Conservation (phyloP, 768 basidiomycete genomes). For the Myochromella boudieri region DNA sequence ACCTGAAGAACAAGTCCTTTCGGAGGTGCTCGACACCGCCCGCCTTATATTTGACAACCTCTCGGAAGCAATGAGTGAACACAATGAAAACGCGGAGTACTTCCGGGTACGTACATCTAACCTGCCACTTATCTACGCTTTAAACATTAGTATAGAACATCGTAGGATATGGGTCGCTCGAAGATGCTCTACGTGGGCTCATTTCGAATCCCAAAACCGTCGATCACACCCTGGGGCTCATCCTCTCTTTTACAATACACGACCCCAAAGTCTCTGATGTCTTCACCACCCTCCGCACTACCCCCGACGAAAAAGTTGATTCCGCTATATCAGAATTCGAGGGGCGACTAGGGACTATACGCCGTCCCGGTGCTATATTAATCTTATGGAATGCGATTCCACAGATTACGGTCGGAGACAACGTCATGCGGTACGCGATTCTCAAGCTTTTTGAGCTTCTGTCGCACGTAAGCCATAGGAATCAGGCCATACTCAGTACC, state of each 20-base stretch:
- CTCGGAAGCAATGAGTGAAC: constrained; percentile 61
- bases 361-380: constrained; percentile 59
- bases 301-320: constrained; percentile 37
- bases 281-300: constrained; percentile 47
- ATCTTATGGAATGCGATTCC: constrained; percentile 54
- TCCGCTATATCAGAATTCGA: constrained; percentile 39
- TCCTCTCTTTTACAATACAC: constrained; percentile 66
- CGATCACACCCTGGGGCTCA: constrained; percentile 61
- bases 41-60: constrained; percentile 64
- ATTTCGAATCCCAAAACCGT: constrained; percentile 44
- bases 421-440: constrained; percentile 48
- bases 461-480: constrained; percentile 60
- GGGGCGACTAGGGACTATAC: constrained; percentile 48
- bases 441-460: constrained; percentile 67
- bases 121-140: not conserved
- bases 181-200: constrained; percentile 56
- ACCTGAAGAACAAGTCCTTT: constrained; percentile 35
- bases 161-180: constrained; percentile 67
- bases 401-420: constrained; percentile 32
- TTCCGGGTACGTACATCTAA: constrained; percentile 54
- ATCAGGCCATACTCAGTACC: constrained; percentile 65
- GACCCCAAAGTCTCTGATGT: constrained; percentile 59
- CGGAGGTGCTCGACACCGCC: constrained; percentile 49
- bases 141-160: constrained; percentile 33
- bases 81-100: constrained; percentile 56